Conservation (phyloP, 306 rosid species). For the Vigna trinervia region DNA sequence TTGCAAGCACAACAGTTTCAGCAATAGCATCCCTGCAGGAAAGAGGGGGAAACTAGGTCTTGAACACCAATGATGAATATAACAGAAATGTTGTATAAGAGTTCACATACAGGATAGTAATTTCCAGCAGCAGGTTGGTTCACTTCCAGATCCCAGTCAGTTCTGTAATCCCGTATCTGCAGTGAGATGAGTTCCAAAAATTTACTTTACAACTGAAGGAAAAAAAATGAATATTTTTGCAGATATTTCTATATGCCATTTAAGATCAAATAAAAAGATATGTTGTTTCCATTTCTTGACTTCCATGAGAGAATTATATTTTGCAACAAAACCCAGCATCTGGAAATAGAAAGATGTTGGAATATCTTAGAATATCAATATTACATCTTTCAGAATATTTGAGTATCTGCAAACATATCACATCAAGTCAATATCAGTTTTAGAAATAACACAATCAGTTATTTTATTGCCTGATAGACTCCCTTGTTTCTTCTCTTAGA, state of each 20-base stretch:
- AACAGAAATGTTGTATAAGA: slow-evolving; percentile 21
- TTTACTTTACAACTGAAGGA: slow-evolving; percentile 33
- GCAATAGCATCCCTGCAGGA: slow-evolving; percentile 30
- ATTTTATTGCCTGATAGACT: neutral
- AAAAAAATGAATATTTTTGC: slow-evolving; percentile 10
- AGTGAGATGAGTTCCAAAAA: slow-evolving; percentile 34
- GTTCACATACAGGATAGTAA: slow-evolving; percentile 79
- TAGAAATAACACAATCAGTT: neutral
- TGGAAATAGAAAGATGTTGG: slow-evolving; percentile 13
- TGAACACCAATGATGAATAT: slow-evolving; percentile 17
- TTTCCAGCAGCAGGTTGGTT: slow-evolving; percentile 91
- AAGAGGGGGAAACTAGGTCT: slow-evolving; percentile 11
- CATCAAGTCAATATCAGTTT: neutral
- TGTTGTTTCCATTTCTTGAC: slow-evolving; percentile 33
- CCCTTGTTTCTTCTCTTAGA: neutral
- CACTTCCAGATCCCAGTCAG: slow-evolving; percentile 87
- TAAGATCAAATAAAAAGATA: neutral
- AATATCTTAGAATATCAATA: slow-evolving; percentile 2
- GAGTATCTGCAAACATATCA: neutral
- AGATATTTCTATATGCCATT: slow-evolving; percentile 22
- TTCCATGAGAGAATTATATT: neutral
- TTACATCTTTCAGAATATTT: neutral
- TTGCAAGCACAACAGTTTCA: slow-evolving; percentile 29
- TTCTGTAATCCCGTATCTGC: slow-evolving; percentile 81
- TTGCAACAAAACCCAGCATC: slow-evolving; percentile 22